Percentiles rank a stretch among this genome's conserved stretches.
phyloP scores from a whole-genome alignment of 495 filamentous ascomycete species.

The Thermochaetoides thermophila region DNA sequence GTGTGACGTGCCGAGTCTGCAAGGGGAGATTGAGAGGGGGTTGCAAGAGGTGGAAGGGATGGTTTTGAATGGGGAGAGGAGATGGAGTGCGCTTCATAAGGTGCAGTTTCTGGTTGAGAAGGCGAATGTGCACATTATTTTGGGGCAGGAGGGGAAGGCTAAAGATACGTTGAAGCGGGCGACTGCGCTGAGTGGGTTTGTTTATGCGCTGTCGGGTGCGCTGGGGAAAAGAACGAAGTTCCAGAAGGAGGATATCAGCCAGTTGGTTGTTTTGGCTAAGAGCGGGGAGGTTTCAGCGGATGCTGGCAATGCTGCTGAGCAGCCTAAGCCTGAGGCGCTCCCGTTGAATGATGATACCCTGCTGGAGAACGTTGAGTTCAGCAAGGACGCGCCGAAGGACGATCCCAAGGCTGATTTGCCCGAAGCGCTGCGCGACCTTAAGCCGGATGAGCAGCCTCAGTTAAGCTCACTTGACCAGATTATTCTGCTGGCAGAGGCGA shows the following conservation, averaged over 20 bases:
- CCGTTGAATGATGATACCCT: conserved; percentile 86
- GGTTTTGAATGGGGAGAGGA: conserved; percentile 18
- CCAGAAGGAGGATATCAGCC: conserved; percentile 76
- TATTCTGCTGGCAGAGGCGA: conserved; percentile 71
- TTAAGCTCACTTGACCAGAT: conserved; percentile 71
- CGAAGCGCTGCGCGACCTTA: conserved; percentile 40
- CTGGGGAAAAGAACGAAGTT: conserved; percentile 87
- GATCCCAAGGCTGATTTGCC: conserved; percentile 39
- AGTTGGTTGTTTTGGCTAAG: conserved; percentile 81
- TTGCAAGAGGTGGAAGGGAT: conserved; percentile 29
- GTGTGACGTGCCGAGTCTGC: conserved; percentile 35
- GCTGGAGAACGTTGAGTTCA: conserved; percentile 71
- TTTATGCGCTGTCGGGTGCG: conserved; percentile 72
- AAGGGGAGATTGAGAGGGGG: conserved; percentile 32
- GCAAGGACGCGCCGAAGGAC: conserved; percentile 28
- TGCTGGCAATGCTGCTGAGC: conserved; percentile 2
- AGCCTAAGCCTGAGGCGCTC: conserved; percentile 44
- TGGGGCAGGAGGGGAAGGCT: conserved; percentile 68
- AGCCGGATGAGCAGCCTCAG: conserved; percentile 68
- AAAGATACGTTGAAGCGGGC: conserved; percentile 53
- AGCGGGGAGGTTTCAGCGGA: conserved; percentile 30
- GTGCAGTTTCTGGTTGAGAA: conserved; percentile 64
- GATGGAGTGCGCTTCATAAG: conserved; percentile 25
- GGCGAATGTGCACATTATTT: conserved; percentile 69
- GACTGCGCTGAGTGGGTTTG: conserved; percentile 47